phyloP scores from a whole-genome alignment of 2,329 filamentous ascomycete genomes.

The Stylonectria norvegica region DNA sequence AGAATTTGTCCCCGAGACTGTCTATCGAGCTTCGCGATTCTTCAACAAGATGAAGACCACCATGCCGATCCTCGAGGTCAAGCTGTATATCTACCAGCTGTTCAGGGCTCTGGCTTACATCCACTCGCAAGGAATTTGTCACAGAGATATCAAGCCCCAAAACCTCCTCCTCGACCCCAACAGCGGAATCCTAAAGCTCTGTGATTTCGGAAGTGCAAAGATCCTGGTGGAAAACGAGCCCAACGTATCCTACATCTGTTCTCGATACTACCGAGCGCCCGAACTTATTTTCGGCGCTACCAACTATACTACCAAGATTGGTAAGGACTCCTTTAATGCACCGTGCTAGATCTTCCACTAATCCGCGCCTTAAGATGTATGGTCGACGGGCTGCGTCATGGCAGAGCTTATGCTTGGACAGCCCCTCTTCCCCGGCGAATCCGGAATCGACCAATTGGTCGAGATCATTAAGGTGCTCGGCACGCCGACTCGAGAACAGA shows the following conservation, averaged over 20 bases:
- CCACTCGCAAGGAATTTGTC: constrained; percentile 98
- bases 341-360: not conserved
- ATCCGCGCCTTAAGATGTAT: constrained; percentile 73
- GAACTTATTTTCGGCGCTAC: constrained; percentile 98
- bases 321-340: constrained; percentile 52
- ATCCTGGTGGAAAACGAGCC: constrained; percentile 98
- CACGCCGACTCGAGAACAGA: constrained; percentile 94
- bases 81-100: constrained; percentile 99
- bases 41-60: constrained; percentile 99
- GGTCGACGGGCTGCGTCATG: constrained; percentile 99
- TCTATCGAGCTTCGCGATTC: constrained; percentile 95
- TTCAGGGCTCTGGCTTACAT: constrained; percentile 98
- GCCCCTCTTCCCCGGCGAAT: constrained; percentile 95
- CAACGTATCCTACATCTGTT: constrained; percentile 99
- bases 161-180: constrained; percentile 91
- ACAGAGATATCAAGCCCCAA: constrained; percentile 98
- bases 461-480: constrained; percentile 99
- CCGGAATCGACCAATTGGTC: constrained; percentile 95
- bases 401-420: constrained; percentile 98
- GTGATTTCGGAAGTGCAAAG: constrained; percentile 98
- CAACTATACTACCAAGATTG: constrained; percentile 99
- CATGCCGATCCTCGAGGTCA: constrained; percentile 98
- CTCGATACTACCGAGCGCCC: constrained; percentile 94
- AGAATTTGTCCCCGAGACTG: constrained; percentile 96
- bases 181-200: constrained; percentile 91